Conservation (phyloP, 495 filamentous ascomycete genomes). For the Penicillium coffeae region DNA sequence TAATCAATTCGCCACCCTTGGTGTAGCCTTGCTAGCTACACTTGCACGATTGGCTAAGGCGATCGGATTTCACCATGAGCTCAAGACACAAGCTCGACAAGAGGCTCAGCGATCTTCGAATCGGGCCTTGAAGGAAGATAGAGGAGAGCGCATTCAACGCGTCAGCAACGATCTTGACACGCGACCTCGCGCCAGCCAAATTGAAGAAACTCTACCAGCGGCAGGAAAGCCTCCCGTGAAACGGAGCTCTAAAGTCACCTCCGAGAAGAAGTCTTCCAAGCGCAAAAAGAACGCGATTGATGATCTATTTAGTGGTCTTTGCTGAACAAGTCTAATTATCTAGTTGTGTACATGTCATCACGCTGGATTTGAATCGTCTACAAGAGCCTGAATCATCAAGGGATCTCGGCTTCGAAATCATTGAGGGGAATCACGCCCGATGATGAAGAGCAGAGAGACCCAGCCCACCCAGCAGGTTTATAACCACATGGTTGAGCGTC, state of each 20-base stretch:
- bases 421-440: conserved; percentile 1
- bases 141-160: conserved; percentile 31
- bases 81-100: conserved; percentile 7
- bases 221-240: not conserved
- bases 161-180: not conserved
- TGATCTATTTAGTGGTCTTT: conserved; percentile 55
- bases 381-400: too few relatives aligned
- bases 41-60: conserved; percentile 56
- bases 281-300: conserved; percentile 59
- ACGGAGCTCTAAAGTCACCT: conserved; percentile 2
- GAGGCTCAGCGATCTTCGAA: not conserved
- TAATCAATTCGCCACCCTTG: conserved; percentile 72
- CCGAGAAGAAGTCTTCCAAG: conserved; percentile 36
- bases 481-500: conserved; percentile 68
- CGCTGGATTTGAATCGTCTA: too few relatives aligned
- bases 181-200: not conserved
- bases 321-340: conserved; percentile 24
- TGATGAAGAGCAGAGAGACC: conserved; percentile 49
- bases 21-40: conserved; percentile 65
- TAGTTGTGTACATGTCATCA: not conserved
- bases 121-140: conserved; percentile 18
- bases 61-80: conserved; percentile 29
- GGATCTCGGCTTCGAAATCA: not conserved
- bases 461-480: conserved; percentile 52
- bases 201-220: not conserved